A percentile compares a stretch with the other conserved stretches of the same genome.
These are phyloP conservation scores for Neonectria ditissima DNA, from an alignment of 2,329 filamentous ascomycete genomes.

Conservation along the genomic window DNA sequence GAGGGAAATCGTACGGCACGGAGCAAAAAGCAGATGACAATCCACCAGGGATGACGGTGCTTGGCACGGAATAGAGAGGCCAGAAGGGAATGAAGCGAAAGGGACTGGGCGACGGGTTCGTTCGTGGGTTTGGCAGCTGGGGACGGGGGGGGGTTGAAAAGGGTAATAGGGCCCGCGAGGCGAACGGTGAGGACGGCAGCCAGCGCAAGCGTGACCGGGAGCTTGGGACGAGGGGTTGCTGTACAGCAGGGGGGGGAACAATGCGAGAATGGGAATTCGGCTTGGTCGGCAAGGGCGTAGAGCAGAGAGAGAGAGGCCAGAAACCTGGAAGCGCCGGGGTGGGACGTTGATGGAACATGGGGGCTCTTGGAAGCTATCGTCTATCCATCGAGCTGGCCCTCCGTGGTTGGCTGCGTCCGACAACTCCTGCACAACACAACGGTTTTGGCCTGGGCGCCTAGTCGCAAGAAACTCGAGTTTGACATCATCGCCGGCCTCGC, in stretches of 20 bases:
- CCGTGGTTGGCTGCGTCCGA: background rate
- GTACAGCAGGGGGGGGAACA: background rate
- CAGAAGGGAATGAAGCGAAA: conserved; percentile 3
- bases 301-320: background rate
- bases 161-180: conserved; percentile 33
- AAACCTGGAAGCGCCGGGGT: conserved; percentile 17
- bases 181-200: conserved; percentile 16
- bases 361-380: background rate
- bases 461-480: background rate
- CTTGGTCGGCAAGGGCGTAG: conserved; percentile 1
- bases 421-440: background rate
- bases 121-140: background rate
- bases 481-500: conserved; percentile 4
- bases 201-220: conserved; percentile 2
- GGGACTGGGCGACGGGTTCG: conserved; percentile 4
- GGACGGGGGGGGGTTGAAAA: conserved; percentile 28
- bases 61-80: conserved; percentile 28
- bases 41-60: conserved; percentile 23
- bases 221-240: conserved; percentile 5
- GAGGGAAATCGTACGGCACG: conserved; percentile 40
- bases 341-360: conserved; percentile 7
- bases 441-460: background rate
- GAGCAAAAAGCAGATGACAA: conserved; percentile 23
- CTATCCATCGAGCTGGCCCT: background rate
- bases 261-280: background rate